Evolutionary conservation across 352 stramenopile species (phyloP).

Genomic region (Blastocystis sp.): DNA sequence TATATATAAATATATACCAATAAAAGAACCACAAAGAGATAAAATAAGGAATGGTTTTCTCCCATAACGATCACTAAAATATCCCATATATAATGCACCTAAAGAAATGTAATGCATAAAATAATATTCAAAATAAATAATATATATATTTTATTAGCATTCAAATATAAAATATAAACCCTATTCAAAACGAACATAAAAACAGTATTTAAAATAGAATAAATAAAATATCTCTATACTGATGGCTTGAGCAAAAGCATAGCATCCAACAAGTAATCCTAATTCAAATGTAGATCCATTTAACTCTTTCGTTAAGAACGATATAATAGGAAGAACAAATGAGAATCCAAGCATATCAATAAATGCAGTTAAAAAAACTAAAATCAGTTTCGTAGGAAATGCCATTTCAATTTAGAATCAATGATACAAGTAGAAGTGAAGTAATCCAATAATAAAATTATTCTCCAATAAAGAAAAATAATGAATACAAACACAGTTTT

Average conservation of each 20-base stretch:
- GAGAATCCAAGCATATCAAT: constrained; percentile 14
- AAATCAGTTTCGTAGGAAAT: constrained; percentile 3
- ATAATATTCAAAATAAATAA: too few relatives aligned
- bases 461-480: too few relatives aligned
- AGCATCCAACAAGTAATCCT: constrained; percentile 15
- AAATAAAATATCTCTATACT: not conserved
- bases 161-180: too few relatives aligned
- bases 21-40: constrained; percentile 18
- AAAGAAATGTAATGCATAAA: too few relatives aligned
- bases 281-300: constrained; percentile 16
- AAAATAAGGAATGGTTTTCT: constrained; percentile 26
- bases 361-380: constrained; percentile 13
- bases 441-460: too few relatives aligned
- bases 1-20: not conserved
- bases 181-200: too few relatives aligned
- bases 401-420: too few relatives aligned
- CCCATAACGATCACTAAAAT: constrained; percentile 20
- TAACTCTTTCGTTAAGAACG: constrained; percentile 14
- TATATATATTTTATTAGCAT: too few relatives aligned
- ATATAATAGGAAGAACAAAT: constrained; percentile 24
- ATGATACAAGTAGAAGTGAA: too few relatives aligned
- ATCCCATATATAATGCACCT: constrained; percentile 27
- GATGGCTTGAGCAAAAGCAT: constrained; percentile 29
- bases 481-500: too few relatives aligned
- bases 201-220: too few relatives aligned